phyloP scores from a whole-genome alignment of 73 alveolate genomes.

The Loxodes magnus region DNA sequence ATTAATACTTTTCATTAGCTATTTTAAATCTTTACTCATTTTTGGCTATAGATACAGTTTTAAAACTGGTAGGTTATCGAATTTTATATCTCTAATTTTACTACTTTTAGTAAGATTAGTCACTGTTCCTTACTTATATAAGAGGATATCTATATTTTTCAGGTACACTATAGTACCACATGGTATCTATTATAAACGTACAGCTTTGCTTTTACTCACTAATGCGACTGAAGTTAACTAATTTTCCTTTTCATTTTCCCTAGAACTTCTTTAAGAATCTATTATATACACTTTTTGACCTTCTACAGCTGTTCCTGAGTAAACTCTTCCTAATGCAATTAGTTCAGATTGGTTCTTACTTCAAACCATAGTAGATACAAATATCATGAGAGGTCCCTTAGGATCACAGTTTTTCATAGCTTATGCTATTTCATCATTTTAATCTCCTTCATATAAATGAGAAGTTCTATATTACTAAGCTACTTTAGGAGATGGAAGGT shows the following conservation, averaged over 20 bases:
- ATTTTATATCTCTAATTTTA: not conserved
- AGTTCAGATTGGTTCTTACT: not conserved
- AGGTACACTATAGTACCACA: not conserved
- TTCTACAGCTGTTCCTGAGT: not conserved
- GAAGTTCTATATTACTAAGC: not conserved
- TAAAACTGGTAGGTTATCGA: not conserved
- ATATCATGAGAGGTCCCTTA: not conserved
- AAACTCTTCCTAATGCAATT: not conserved
- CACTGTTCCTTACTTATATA: not conserved
- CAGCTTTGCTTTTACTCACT: not conserved
- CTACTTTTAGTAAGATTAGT: not conserved
- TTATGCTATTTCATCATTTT: not conserved
- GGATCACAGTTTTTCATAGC: slow-evolving; percentile 1
- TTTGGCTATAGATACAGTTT: not conserved
- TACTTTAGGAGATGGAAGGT: slow-evolving; percentile 1
- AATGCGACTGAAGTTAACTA: not conserved
- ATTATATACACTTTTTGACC: not conserved
- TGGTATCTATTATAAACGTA: not conserved
- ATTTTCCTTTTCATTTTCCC: not conserved
- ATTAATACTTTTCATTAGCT: not conserved
- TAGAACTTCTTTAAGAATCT: not conserved
- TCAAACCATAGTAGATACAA: not conserved
- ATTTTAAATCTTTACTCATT: not conserved
- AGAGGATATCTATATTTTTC: not conserved
- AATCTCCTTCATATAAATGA: not conserved